A percentile compares a stretch with the other conserved stretches of the same genome.
Evolutionary conservation across 192 early-diverging fungal genomes (phyloP).

Genomic region (Backusella liffmaniae): DNA sequence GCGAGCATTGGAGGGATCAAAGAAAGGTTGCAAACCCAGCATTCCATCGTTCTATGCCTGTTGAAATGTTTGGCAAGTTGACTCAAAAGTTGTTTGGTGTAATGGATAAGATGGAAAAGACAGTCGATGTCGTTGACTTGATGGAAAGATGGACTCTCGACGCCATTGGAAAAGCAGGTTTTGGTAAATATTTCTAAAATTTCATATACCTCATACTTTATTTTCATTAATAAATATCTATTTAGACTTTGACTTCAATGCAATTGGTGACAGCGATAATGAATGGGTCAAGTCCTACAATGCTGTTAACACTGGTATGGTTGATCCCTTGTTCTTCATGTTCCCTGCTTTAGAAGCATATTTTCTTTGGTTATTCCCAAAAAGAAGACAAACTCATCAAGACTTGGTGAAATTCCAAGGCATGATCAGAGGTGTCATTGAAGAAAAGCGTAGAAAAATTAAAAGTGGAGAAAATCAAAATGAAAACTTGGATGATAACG

Average conservation of each 20-base stretch:
- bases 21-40: slow-evolving; percentile 27
- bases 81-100: slow-evolving; percentile 18
- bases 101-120: not conserved
- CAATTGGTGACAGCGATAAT: not conserved
- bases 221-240: not conserved
- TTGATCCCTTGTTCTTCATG: not conserved
- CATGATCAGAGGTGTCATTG: not conserved
- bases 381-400: not conserved
- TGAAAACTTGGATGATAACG: not conserved
- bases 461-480: not conserved
- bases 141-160: not conserved
- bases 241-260: not conserved
- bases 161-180: not conserved
- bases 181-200: not conserved
- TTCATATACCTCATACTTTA: not conserved
- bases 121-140: not conserved
- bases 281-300: not conserved
- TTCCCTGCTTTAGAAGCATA: not conserved
- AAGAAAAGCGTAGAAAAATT: slow-evolving; percentile 19
- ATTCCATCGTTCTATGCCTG: slow-evolving; percentile 32
- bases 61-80: slow-evolving; percentile 19
- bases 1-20: not conserved
- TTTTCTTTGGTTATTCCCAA: not conserved
- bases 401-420: not conserved
- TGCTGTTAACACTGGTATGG: not conserved